Base-by-base conservation (phyloP, 306 rosid species). In the Quercus variabilis region DNA sequence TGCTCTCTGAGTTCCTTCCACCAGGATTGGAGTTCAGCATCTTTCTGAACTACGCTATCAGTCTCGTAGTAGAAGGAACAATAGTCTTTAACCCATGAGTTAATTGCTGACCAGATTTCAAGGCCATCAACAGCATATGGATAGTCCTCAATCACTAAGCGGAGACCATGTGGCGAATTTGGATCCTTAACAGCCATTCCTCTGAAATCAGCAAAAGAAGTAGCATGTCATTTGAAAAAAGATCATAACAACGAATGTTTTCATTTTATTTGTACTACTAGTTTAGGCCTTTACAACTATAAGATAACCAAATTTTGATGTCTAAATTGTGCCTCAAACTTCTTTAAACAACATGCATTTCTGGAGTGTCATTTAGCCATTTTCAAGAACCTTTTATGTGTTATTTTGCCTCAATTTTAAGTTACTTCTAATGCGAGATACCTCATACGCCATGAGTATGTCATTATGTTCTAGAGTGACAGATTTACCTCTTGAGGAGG, bases 101-200 rank as follows among this genome's bases (percentile, higher is more conserved):
- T 79, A 41, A 88, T 90, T 6, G 92, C 85, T 60, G 83, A 83
- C 94, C 94, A 88, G 9, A 90, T 88, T 67, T 90, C 90, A 35
- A 90, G 76, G 54, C 94, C 94, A 35, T 90, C 94, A 3, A 88
- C 89, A 8, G 90, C 94, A 4, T 76, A 90, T 76, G 94, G 94
- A 78, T 90, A 90, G 74, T 90, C 94, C 3, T 88, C 79, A 41
- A 88, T 84, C 59, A 84, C 6, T 56, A 88, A 78, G 55, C 71
- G 68, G 11, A 90, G 76, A 75, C 89, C 87, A 28, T 86, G 84
- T 7, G 76, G 86, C 21, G 83, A 54, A 0, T 62, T 1, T 19
- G 86, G 55, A 35, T 90, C 91, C 69, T 86, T 15, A 55, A 86
- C 55, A 5, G 87, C 91, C 74, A 90, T 31, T 84, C 93, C 93